Evolutionary conservation across 352 stramenopile genomes (phyloP).

Genomic region (Pythium utonaiense): DNA sequence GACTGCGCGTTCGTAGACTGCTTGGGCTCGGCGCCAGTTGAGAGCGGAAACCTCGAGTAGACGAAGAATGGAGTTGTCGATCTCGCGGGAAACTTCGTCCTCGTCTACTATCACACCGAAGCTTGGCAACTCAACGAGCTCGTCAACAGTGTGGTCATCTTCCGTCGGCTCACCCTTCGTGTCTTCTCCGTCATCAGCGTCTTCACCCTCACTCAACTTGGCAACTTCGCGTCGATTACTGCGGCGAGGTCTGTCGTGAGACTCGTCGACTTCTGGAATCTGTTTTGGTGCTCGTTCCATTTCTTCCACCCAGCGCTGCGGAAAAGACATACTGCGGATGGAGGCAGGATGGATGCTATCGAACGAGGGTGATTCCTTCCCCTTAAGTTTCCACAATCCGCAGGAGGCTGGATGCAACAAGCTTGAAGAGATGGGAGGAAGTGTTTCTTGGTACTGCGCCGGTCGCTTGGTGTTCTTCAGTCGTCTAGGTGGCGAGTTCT

Average conservation of each 20-base stretch:
- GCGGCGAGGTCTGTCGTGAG: not conserved
- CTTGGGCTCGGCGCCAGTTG: constrained; percentile 70
- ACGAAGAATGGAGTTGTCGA: constrained; percentile 48
- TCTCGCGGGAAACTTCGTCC: constrained; percentile 64
- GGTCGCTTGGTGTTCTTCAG: constrained; percentile 18
- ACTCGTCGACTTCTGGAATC: not conserved
- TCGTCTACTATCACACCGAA: constrained; percentile 62
- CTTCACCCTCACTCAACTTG: not conserved
- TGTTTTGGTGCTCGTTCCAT: not conserved
- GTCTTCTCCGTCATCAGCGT: not conserved
- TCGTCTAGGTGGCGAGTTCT: constrained; percentile 1
- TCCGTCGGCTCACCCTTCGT: not conserved
- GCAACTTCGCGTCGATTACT: constrained; percentile 10
- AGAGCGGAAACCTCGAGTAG: constrained; percentile 57
- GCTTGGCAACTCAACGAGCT: constrained; percentile 12
- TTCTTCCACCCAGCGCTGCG: constrained; percentile 22
- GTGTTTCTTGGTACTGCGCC: constrained; percentile 30
- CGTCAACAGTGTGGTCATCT: constrained; percentile 2
- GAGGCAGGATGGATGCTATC: constrained; percentile 12
- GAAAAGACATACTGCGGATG: not conserved
- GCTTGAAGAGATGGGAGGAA: constrained; percentile 33
- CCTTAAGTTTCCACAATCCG: constrained; percentile 62
- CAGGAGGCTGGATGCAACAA: constrained; percentile 60
- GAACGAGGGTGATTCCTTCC: constrained; percentile 27
- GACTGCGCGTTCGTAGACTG: constrained; percentile 50